Conservation (phyloP, 805 yeast species). For the Lipomyces lipofer region DNA sequence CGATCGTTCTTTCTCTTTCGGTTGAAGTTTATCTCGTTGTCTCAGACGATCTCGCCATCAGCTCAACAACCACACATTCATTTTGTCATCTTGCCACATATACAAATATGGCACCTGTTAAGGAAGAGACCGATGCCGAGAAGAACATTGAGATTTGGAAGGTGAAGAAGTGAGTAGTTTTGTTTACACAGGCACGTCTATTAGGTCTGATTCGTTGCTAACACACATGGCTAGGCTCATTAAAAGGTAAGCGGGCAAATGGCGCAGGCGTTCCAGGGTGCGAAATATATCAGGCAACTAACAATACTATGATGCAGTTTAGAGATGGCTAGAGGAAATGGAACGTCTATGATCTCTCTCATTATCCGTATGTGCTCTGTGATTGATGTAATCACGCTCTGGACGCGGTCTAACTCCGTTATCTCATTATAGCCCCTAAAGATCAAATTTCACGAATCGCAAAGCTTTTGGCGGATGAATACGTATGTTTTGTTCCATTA, state of each 20-base stretch:
- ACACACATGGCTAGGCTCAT: constrained; percentile 35
- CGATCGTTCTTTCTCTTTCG: no score
- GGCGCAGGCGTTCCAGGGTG: background rate
- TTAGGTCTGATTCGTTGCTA: background rate
- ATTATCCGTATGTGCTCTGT: constrained; percentile 51
- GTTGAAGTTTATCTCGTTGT: no score
- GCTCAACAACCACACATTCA: background rate
- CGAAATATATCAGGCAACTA: no score
- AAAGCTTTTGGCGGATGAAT: constrained; percentile 95
- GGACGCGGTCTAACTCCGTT: background rate
- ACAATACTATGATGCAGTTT: constrained; percentile 46
- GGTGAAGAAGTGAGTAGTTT: constrained; percentile 65
- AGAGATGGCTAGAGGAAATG: constrained; percentile 94
- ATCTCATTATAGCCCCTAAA: constrained; percentile 58
- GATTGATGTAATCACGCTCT: constrained; percentile 37
- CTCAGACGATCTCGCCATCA: no score
- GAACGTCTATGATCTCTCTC: constrained; percentile 97
- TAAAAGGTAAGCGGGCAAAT: constrained; percentile 31
- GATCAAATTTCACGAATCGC: constrained; percentile 86
- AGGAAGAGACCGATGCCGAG: constrained; percentile 72
- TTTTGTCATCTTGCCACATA: background rate
- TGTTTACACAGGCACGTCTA: constrained; percentile 40
- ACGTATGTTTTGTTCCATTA: constrained; percentile 38
- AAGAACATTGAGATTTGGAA: constrained; percentile 99
- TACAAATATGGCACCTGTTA: constrained; percentile 42